A percentile compares a stretch with the other conserved stretches of the same genome.
phyloP scores from a whole-genome alignment of 805 yeast species.

The Ogataea degrootiae region DNA sequence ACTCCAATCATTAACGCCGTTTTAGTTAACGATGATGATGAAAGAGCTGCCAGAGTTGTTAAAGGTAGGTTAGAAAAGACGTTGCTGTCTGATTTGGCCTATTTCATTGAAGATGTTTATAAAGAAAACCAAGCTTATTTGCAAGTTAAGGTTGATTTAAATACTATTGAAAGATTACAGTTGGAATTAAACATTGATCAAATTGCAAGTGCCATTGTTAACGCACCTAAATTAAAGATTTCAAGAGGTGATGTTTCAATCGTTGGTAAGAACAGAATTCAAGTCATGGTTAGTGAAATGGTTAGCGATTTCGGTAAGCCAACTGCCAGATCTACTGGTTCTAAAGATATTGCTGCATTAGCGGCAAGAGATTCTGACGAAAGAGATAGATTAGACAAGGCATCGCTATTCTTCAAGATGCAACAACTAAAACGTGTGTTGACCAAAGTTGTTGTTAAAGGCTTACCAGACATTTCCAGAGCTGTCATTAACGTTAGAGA shows the following conservation, averaged over 20 bases:
- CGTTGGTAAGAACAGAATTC: constrained; percentile 59
- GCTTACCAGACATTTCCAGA: constrained; percentile 84
- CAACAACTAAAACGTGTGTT: constrained; percentile 82
- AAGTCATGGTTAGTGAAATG: constrained; percentile 53
- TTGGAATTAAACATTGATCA: constrained; percentile 83
- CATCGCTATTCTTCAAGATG: constrained; percentile 76
- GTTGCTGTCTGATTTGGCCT: constrained; percentile 76
- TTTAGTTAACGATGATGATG: constrained; percentile 87
- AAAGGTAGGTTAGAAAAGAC: constrained; percentile 97
- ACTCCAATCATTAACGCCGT: constrained; percentile 96
- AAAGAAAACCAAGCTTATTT: constrained; percentile 71
- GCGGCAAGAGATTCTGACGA: constrained; percentile 33
- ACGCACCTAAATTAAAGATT: constrained; percentile 88
- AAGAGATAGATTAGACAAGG: constrained; percentile 32
- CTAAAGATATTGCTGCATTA: constrained; percentile 27
- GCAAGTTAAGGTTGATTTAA: constrained; percentile 74
- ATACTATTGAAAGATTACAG: constrained; percentile 84
- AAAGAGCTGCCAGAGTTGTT: constrained; percentile 97
- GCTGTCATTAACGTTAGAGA: constrained; percentile 94
- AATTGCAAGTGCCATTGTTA: constrained; percentile 73
- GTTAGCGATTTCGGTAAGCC: constrained; percentile 35
- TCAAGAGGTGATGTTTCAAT: constrained; percentile 65
- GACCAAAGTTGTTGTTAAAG: constrained; percentile 88
- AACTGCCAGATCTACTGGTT: constrained; percentile 35
- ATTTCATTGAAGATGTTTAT: constrained; percentile 90